phyloP scores from a whole-genome alignment of 495 filamentous ascomycete species.

The Xylaria scruposa region DNA sequence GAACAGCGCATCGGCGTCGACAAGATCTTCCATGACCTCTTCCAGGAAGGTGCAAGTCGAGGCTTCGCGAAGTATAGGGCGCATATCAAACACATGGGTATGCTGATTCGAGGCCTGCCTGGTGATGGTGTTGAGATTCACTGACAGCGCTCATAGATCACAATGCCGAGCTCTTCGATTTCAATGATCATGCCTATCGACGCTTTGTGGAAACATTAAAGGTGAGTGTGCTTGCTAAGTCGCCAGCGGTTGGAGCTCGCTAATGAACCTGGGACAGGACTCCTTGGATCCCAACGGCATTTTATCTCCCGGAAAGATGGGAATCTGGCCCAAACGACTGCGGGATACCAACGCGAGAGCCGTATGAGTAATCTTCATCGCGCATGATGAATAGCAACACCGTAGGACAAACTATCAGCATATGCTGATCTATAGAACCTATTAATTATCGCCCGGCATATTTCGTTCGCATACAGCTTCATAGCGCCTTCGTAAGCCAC shows the following conservation, averaged over 20 bases:
- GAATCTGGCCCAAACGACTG: conserved; percentile 37
- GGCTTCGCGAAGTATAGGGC: conserved; percentile 52
- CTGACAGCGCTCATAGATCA: conserved; percentile 34
- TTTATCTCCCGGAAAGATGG: conserved; percentile 44
- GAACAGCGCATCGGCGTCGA: conserved; percentile 40
- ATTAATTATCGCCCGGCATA: background rate
- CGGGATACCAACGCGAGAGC: background rate
- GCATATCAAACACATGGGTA: conserved; percentile 54
- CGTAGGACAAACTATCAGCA: background rate
- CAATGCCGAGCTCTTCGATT: conserved; percentile 52
- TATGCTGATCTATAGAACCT: background rate
- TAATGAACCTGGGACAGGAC: conserved; percentile 32
- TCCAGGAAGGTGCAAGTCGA: conserved; percentile 45
- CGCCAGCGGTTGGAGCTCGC: background rate
- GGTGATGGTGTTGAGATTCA: background rate
- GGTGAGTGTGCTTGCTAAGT: conserved; percentile 29
- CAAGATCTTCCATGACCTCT: conserved; percentile 43
- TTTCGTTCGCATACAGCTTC: background rate
- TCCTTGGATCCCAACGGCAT: conserved; percentile 44
- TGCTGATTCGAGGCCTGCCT: conserved; percentile 12
- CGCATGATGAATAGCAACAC: background rate
- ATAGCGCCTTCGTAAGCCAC: background rate
- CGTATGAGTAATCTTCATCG: background rate
- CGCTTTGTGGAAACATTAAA: conserved; percentile 53
- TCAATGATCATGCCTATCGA: conserved; percentile 51